Base-by-base conservation (phyloP, 371 early-diverging fungal genomes). In the Astathelohania contejeani region DNA sequence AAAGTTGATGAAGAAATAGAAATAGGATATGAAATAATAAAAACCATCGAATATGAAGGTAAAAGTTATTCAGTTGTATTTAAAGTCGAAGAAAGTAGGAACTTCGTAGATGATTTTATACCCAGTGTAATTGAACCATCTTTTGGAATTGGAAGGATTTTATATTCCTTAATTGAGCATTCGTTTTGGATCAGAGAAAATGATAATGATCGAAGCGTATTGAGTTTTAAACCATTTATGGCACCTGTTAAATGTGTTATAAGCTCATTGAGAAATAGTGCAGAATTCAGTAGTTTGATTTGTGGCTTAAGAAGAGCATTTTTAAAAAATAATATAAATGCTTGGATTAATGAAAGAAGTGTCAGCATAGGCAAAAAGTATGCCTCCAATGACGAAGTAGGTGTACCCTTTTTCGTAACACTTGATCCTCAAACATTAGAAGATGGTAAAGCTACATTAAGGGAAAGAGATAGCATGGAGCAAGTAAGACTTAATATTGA, bases 51-150 rank as follows among this genome's bases (percentile, higher is more conserved):
- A 35, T 46, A 39, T 66, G 19, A 49, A 56, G 62, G 54, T 18
- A 32, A 66, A 29, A 23, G 4, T 24, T 50, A 55, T 28, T 28
- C 48, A n/a, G 3, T 66, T 10, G 38, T 48, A 24, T 44, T 49
- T 32, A 39, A 27, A 20, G 44, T 47, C 1, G 37, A 37, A 19
- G 32, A 47, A 16, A 28, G 18, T 14, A 67, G 44, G 14, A 27
- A 51, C 23, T 54, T 44, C 39, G 86, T 89, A 27, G 86, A 90
- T 72, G 92, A 92, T 76, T 90, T 82, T 76, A 83, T 81, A 7
- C 99, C 99, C 38, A 88, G 85, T 68, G 96, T 98, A 65, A 95
- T 98, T 69, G 99, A 98, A 76, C 99, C 99, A 38, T 93, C 95
- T 23, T 98, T 98, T 76, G 99, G 97, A 77, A 84, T 98, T 62